Percentiles rank a stretch among this genome's conserved stretches.
phyloP scores from a whole-genome alignment of 176 grass and related monocot species.

The Chrysopogon serrulatus region DNA sequence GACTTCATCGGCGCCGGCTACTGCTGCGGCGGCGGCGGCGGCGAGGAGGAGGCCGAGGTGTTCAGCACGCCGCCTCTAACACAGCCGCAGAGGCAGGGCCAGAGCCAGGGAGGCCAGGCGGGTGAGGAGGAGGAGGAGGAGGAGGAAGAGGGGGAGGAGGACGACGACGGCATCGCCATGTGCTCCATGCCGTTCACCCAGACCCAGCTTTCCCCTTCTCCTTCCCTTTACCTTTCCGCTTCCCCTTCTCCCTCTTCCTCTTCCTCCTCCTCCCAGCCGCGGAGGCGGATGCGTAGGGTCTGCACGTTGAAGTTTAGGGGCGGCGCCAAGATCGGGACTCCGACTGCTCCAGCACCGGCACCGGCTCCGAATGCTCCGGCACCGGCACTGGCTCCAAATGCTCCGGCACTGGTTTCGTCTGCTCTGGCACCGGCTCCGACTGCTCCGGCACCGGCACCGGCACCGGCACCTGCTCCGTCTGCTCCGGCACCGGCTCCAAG shows the following conservation, averaged over 20 bases:
- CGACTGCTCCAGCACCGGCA: neutral
- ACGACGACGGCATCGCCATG: neutral
- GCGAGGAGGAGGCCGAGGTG: constrained; percentile 8
- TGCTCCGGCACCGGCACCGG: no score
- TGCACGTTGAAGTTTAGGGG: neutral
- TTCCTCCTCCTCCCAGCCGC: neutral
- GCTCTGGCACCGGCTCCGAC: no score
- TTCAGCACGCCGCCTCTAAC: constrained; percentile 18
- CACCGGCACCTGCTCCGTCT: no score
- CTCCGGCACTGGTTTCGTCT: no score
- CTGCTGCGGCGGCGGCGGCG: neutral
- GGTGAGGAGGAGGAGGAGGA: neutral
- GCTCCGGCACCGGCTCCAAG: neutral
- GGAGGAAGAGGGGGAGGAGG: no score
- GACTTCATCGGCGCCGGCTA: constrained; percentile 10
- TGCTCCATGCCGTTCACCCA: constrained; percentile 10
- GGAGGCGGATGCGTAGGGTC: neutral
- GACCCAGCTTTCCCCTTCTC: neutral
- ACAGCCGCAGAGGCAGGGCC: neutral
- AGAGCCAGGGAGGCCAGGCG: neutral
- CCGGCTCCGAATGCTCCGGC: no score
- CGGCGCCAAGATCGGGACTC: constrained; percentile 23
- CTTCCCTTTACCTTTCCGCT: no score
- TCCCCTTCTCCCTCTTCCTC: neutral
- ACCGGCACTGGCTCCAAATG: no score